Base-by-base conservation (phyloP, 2,329 filamentous ascomycete species). In the Thermoascus crustaceus region DNA sequence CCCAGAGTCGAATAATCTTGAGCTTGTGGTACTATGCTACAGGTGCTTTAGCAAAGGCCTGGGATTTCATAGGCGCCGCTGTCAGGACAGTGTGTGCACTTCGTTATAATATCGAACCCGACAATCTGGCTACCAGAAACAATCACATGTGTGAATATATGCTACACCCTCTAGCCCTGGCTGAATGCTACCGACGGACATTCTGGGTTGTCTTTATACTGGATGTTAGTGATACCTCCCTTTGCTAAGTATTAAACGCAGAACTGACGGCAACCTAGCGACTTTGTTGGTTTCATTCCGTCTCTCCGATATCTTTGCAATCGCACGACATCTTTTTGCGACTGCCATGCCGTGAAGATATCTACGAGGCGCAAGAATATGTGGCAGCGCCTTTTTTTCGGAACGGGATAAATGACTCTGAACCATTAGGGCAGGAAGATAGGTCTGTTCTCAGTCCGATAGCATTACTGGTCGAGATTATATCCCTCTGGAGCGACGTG, bases 191-290 rank as follows among this genome's bases (percentile, higher is more conserved):
- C 40, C 71, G 81, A 43, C 69, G 82, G 37, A 85, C 80, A 0
- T 80, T 85, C 49, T 87, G 81, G 81, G 75, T 77, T 18, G 72
- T 76, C 34, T 83, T 80, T 46, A 62, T 85, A 46, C 71, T 83
- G 55, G 82, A 86, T 58, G 69, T 72, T 57, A 64, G 68, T 61
- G 45, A 34, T 17, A 18, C 29, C 5, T 32, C 14, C 10, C 11
- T 30, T 17, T 10, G 23, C 25, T 48, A 46, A 47, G 43, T 7
- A 44, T 44, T 41, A 40, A 23, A 26, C n/a, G 23, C 2, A 20
- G 9, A 10, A 31, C 40, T 53, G 21, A 48, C 41, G n/a, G 17
- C 14, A 10, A 25, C 43, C 48, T 50, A 71, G 62, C 73, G 79
- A 31, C 73, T 80, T 41, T 77, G 75, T 31, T 73, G 73, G 9